Evolutionary conservation across 2,329 filamentous ascomycete species (phyloP), one percentile per base, ranked within the genome.

Genomic region (Teratosphaeria gauchensis): DNA sequence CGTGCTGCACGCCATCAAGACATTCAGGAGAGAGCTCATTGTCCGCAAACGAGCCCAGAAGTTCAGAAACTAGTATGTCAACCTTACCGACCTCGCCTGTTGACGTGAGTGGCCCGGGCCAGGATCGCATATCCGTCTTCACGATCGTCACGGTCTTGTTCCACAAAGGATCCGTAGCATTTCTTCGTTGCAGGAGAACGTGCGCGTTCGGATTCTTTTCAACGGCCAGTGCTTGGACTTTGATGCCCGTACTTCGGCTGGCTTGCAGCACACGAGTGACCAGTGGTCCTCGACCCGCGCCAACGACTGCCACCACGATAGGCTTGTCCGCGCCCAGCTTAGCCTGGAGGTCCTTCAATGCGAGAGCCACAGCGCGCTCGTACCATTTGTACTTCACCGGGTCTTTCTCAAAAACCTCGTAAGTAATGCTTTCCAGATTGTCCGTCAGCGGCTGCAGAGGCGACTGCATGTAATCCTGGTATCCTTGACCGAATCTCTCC

Each of bases 121-220:
- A 99, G 60, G 87, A 87, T 54, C 94, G 86, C 94, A 99, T 99
- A 72, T 99, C 94, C 0, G 91, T 95, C 76, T 96, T 95, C 64
- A 97, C 87, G 33, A 99, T 84, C 1, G 86, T 92, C 21, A 96
- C 92, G 56, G 82, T 82, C 24, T 86, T 84, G 59, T 79, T 81
- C 94, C 94, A 99, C n/a, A 75, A 71, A 1, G 67, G 64, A 52
- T 85, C 80, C 19, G 81, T 83, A 63, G 86, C 80, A 69, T 97
- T 97, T 70, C 95, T 90, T 28, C 89, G 83, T 62, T 96, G 85
- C 2, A 99, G 83, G 64, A 96, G 86, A 6, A 99, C 92, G 71
- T 92, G 97, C 0, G 94, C 94, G 69, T 99, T 97, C 3, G 90
- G 94, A 74, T 99, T 99, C 81, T 99, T 99, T 75, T 99, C 94